These are phyloP conservation scores for Rachicladosporium sp. DNA, from an alignment of 2,329 filamentous ascomycete species.

Conservation along the genomic window DNA sequence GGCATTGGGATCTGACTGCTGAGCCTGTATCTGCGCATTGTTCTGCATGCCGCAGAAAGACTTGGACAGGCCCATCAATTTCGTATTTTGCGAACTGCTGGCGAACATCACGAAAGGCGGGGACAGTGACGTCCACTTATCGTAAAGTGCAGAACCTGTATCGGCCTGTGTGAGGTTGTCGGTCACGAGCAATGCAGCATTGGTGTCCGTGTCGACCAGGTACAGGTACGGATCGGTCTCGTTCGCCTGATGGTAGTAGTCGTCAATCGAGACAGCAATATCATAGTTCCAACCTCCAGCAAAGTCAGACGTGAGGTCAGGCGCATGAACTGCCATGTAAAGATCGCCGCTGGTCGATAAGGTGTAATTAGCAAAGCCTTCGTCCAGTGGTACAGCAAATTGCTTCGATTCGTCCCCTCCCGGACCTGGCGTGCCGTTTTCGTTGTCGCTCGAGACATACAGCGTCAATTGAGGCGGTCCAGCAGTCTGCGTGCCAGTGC, in stretches of 20 bases:
- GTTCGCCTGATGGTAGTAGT: conserved; percentile 57
- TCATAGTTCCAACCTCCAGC: conserved; percentile 64
- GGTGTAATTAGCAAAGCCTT: conserved; percentile 58
- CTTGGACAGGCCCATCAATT: conserved; percentile 56
- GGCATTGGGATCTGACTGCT: conserved; percentile 35
- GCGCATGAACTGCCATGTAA: conserved; percentile 65
- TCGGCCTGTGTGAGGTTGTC: conserved; percentile 51
- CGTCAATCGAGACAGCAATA: conserved; percentile 70
- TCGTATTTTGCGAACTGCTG: conserved; percentile 46
- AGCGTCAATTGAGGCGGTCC: conserved; percentile 58
- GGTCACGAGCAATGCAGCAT: conserved; percentile 67
- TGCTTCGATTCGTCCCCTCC: conserved; percentile 35
- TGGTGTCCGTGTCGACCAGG: conserved; percentile 75
- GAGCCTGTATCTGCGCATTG: conserved; percentile 48
- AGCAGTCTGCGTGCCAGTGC: conserved; percentile 31
- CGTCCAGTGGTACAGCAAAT: conserved; percentile 40
- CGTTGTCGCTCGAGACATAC: conserved; percentile 45
- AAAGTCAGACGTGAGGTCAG: conserved; percentile 48
- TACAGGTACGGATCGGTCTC: conserved; percentile 47
- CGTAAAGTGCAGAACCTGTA: conserved; percentile 35
- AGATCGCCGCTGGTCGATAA: conserved; percentile 50
- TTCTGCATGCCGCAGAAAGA: conserved; percentile 73
- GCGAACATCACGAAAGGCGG: conserved; percentile 65
- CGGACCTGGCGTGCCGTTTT: conserved; percentile 56
- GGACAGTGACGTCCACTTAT: conserved; percentile 45